Evolutionary conservation across 768 basidiomycete species (phyloP), one percentile per base, ranked within the genome.

Genomic region (Austroboletus festivus): DNA sequence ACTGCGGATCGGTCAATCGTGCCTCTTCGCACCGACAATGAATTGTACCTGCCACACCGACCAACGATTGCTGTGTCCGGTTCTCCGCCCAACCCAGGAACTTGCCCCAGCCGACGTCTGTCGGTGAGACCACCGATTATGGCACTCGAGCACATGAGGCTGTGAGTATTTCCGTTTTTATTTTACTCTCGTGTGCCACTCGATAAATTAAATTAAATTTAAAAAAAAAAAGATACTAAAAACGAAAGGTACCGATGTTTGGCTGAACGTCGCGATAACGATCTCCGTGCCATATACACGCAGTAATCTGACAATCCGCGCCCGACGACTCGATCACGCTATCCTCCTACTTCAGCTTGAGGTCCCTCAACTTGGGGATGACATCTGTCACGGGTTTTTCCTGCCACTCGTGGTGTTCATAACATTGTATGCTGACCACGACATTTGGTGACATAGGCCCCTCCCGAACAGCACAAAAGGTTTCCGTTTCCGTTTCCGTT

Each of bases 321-420:
- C 30, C 31, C 20, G 30, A 40, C 11, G 24, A 37, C 9, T 26
- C 24, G 6, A 37, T 21, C 19, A 22, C 16, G 26, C 40, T 20
- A 18, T 3, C 34, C 19, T 12, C 34, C 46, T 62, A 60, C 45
- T 45, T 55, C 4, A 28, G 21, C 46, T 44, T 67, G 31, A 67
- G 56, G n/a, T 50, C 45, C 48, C 65, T 65, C 22, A 67, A 23
- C 30, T 47, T 49, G n/a, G 61, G 63, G 5, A 69, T 64, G n/a
- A 69, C 61, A 9, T 69, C 67, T 1, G 37, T 40, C 44, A 69
- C 18, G 23, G 50, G 44, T 30, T 46, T 58, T 44, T 65, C 63
- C n/a, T 56, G 34, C 60, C 61, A 65, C 11, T 38, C 42, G 3
- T 49, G 37, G 20, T 33, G 44, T 19, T 57, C 46, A 13, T 35